phyloP scores from a whole-genome alignment of 164 flowering plant species.

The Magnolia officinalis region DNA sequence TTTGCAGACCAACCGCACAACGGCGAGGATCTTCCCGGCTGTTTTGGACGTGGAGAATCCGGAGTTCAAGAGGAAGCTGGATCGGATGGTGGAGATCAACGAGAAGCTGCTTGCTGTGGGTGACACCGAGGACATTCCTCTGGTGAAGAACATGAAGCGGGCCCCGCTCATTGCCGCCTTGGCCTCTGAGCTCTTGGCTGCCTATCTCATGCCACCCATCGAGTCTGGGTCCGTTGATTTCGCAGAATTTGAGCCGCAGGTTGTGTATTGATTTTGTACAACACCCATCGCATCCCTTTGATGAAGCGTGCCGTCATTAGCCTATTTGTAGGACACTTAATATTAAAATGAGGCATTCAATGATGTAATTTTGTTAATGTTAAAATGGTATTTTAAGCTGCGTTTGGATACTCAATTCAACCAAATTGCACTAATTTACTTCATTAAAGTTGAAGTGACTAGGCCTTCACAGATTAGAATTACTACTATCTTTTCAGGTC shows the following conservation, averaged over 20 bases:
- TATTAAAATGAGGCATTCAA: not conserved
- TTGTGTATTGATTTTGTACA: conserved; percentile 53
- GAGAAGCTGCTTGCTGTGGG: conserved; percentile 61
- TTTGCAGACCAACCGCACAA: conserved; percentile 89
- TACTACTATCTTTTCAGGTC: too few species aligned
- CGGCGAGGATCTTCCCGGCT: conserved; percentile 96
- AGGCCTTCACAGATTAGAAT: too few species aligned
- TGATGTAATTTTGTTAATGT: not conserved
- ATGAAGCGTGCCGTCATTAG: too few species aligned
- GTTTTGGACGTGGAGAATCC: conserved; percentile 96
- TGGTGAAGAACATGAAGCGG: conserved; percentile 90
- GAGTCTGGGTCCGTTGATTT: conserved; percentile 95
- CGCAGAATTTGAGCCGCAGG: conserved; percentile 85
- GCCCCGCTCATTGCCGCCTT: conserved; percentile 73
- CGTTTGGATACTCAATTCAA: too few species aligned
- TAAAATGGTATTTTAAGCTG: not conserved
- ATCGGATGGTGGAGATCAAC: conserved; percentile 88
- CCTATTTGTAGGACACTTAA: not conserved
- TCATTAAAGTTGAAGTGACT: too few species aligned
- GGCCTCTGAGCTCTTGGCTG: conserved; percentile 77
- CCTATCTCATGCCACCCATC: conserved; percentile 92
- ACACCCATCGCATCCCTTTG: too few species aligned
- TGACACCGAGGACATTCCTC: conserved; percentile 51
- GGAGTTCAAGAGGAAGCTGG: conserved; percentile 92
- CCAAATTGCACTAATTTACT: too few species aligned